These are phyloP conservation scores for Pascua guehoae DNA, from an alignment of 1,284 basidiomycete species.

Conservation along the genomic window DNA sequence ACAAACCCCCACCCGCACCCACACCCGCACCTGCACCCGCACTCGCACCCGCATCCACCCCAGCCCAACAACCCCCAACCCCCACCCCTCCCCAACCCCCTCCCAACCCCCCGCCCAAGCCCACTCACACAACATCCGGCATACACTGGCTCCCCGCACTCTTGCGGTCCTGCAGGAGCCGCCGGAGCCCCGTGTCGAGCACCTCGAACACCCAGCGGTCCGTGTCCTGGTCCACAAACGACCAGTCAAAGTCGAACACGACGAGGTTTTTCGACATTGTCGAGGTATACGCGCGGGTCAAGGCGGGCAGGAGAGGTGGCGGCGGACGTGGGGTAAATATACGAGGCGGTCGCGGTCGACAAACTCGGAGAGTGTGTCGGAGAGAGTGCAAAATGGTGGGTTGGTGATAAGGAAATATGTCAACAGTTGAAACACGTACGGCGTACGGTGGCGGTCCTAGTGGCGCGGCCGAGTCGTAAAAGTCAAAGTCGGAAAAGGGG, in stretches of 20 bases:
- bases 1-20: too few species aligned
- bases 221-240: conserved; percentile 81
- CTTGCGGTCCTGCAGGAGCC: conserved; percentile 73
- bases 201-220: conserved; percentile 96
- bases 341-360: not conserved
- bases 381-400: not conserved
- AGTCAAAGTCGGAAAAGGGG: too few species aligned
- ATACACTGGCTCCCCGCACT: conserved; percentile 72
- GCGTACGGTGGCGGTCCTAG: too few species aligned
- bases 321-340: too few species aligned
- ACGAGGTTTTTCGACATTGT: conserved; percentile 65
- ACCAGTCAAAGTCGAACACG: conserved; percentile 98
- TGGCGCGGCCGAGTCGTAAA: too few species aligned
- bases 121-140: conserved; percentile 75
- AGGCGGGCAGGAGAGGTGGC: not conserved
- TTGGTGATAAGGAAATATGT: too few species aligned
- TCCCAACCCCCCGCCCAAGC: not conserved
- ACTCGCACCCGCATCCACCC: not conserved
- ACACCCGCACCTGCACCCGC: not conserved
- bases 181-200: conserved; percentile 75
- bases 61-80: too few species aligned
- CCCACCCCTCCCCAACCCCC: not conserved
- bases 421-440: too few species aligned
- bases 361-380: not conserved
- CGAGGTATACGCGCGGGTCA: not conserved